Base-by-base conservation (phyloP, 768 basidiomycete genomes). In the Leucosporidium creatinivorum region DNA sequence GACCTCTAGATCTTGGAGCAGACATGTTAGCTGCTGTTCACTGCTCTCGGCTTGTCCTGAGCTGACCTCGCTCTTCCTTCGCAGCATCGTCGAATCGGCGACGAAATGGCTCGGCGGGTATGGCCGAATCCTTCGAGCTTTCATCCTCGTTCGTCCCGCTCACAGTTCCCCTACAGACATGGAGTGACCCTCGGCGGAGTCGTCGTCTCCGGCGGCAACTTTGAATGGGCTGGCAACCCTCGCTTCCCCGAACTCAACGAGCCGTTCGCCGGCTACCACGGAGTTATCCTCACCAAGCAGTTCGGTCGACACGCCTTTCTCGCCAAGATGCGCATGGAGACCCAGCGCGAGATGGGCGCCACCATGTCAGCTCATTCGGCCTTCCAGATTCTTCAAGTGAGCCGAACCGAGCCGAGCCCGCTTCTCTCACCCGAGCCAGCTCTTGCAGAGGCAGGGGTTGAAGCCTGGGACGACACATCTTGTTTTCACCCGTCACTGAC, bases 101-200 rank as follows among this genome's bases (percentile, higher is more conserved):
- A 89, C 89, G 1, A 90, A 91, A 74, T 91, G 89, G 89, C 48
- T 17, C 48, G 49, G 48, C 8, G 56, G 44, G 49, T 64, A 6
- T 18, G 52, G 9, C 15, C 4, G 18, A 15, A 26, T 2, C 10
- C 25, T 5, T 9, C 28, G 6, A 1, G 26, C 30, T 31, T 7
- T n/a, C n/a, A n/a, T 21, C 25, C 1, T 19, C 0, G 2, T 23
- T 30, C 39, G 4, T 28, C 13, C 28, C 15, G 2, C 52, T 3
- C 17, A 3, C 8, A 19, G 4, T 12, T 23, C 26, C 89, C 90
- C 26, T 50, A 59, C 9, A 57, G 73, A 0, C 71, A 72, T 61
- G 89, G 89, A 39, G 89, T 85, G 0, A 87, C 87, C 26, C 88
- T 91, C 58, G 88, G 82, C 7, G 89, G 89, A 49, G 84, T 89